phyloP scores from a whole-genome alignment of 768 basidiomycete species.

The Solioccasus polychromus region DNA sequence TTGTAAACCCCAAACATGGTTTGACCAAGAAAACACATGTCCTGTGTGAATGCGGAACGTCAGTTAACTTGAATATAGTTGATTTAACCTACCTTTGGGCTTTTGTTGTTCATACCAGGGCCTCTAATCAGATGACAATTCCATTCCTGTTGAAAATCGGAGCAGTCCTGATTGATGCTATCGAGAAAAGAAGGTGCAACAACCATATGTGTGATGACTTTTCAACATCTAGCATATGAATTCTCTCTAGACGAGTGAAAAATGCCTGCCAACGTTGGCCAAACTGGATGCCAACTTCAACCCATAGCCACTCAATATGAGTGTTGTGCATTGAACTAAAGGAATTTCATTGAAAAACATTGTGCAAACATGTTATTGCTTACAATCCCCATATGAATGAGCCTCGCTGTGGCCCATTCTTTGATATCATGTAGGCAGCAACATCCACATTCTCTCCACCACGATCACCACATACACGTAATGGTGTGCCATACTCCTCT shows the following conservation, averaged over 20 bases:
- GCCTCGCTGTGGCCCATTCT: slow-evolving; percentile 19
- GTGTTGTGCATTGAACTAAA: slow-evolving; percentile 39
- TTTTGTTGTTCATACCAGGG: slow-evolving; percentile 6
- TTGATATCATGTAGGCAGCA: slow-evolving; percentile 23
- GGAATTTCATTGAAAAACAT: slow-evolving; percentile 11
- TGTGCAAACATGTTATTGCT: slow-evolving; percentile 17
- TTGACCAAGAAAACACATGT: background rate
- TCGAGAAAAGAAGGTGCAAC: slow-evolving; percentile 38
- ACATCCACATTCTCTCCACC: slow-evolving; percentile 32
- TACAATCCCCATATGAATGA: slow-evolving; percentile 30
- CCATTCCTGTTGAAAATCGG: slow-evolving; percentile 34
- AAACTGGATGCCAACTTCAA: slow-evolving; percentile 26
- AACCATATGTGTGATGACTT: slow-evolving; percentile 43
- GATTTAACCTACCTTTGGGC: slow-evolving; percentile 1
- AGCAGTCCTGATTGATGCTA: slow-evolving; percentile 37
- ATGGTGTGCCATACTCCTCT: slow-evolving; percentile 20
- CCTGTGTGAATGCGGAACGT: background rate
- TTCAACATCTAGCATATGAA: slow-evolving; percentile 32
- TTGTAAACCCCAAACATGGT: background rate
- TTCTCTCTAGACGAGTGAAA: slow-evolving; percentile 35
- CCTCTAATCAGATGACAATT: slow-evolving; percentile 34
- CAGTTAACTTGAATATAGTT: no score
- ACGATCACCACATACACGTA: slow-evolving; percentile 26
- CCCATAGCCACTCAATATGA: slow-evolving; percentile 2
- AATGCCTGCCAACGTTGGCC: slow-evolving; percentile 38